phyloP scores from a whole-genome alignment of 1,284 basidiomycete species.

The Apiotrichum sp. region DNA sequence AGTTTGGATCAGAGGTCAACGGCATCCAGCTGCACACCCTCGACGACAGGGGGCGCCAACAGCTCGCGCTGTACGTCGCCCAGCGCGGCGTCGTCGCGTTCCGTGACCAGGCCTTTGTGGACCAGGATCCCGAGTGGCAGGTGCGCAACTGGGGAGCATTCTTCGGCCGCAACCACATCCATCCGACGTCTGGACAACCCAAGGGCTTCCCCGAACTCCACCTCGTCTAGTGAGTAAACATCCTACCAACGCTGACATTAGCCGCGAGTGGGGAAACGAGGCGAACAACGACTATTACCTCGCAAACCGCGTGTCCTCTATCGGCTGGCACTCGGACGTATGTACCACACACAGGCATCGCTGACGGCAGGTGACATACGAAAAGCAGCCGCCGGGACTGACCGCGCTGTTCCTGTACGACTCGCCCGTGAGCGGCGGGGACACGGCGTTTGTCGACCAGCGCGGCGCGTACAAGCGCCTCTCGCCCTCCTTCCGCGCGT shows the following conservation, averaged over 20 bases:
- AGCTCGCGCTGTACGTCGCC: constrained; percentile 75
- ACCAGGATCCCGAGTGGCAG: constrained; percentile 44
- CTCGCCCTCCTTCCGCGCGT: constrained; percentile 59
- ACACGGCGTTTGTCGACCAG: constrained; percentile 56
- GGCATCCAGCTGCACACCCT: constrained; percentile 65
- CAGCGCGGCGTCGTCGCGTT: constrained; percentile 61
- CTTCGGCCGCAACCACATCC: constrained; percentile 58
- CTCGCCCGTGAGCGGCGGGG: constrained; percentile 62
- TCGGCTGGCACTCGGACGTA: constrained; percentile 68
- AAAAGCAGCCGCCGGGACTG: constrained; percentile 71
- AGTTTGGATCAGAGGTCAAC: constrained; percentile 66
- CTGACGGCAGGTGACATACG: not conserved
- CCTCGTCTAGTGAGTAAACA: constrained; percentile 51
- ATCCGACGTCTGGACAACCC: constrained; percentile 55
- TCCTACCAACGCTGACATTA: not conserved
- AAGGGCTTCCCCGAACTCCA: constrained; percentile 54
- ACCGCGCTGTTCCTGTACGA: constrained; percentile 79
- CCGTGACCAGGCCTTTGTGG: constrained; percentile 48
- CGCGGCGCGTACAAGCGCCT: constrained; percentile 60
- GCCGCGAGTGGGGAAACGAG: constrained; percentile 47
- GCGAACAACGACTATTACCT: constrained; percentile 62
- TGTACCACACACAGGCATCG: not conserved
- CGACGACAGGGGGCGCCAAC: constrained; percentile 42
- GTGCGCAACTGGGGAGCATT: constrained; percentile 41
- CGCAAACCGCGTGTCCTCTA: constrained; percentile 59